A percentile compares a stretch with the other conserved stretches of the same genome.
Conservation (phyloP, 768 basidiomycete genomes). For the Podaxis mareebaensis region DNA sequence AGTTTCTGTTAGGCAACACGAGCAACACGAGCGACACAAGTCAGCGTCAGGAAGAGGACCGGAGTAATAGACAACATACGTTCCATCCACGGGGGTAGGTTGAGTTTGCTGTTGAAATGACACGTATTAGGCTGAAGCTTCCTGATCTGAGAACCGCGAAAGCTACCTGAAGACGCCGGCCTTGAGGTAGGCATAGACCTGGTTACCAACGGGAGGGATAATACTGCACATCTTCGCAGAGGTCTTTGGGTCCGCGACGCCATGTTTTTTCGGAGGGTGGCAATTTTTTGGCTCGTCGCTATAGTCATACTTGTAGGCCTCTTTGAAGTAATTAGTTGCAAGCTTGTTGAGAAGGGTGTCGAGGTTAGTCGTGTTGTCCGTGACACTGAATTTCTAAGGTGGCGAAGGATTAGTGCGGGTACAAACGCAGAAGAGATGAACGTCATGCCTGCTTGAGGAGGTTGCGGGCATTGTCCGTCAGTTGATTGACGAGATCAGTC, state of each 20-base stretch:
- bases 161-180: not conserved
- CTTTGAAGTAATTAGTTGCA: not conserved
- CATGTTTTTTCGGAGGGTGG: not conserved
- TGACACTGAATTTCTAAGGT: not conserved
- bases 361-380: not conserved
- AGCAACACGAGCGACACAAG: not conserved
- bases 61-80: not conserved
- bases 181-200: not conserved
- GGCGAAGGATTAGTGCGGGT: not conserved
- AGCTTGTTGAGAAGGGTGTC: not conserved
- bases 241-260: not conserved
- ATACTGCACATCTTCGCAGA: not conserved
- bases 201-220: not conserved
- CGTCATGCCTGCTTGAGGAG: not conserved
- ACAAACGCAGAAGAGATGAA: not conserved
- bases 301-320: not conserved
- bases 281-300: not conserved
- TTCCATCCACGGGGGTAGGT: not conserved
- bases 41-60: not conserved
- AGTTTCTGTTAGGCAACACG: not conserved
- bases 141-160: not conserved
- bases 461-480: not conserved
- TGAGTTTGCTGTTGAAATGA: not conserved
- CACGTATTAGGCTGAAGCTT: not conserved
- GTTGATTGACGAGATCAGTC: not conserved